Percentiles rank a stretch among this genome's conserved stretches.
These are phyloP conservation scores for Hygrocybe coccinea DNA, from an alignment of 768 basidiomycete species.

Conservation along the genomic window DNA sequence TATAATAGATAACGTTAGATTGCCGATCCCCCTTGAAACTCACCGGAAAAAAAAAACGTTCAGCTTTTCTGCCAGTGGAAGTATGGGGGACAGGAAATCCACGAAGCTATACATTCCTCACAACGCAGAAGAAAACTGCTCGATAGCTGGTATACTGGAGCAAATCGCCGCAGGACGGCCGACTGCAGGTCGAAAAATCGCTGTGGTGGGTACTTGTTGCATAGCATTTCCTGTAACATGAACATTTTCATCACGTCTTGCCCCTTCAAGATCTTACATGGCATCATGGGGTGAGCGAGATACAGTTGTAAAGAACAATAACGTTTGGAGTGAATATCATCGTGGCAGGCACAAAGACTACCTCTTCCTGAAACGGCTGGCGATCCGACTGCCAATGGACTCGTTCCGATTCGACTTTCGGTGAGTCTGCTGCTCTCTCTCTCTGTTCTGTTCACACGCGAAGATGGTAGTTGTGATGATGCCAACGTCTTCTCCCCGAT, in stretches of 20 bases:
- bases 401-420: constrained; percentile 87
- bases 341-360: constrained; percentile 75
- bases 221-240: constrained; percentile 1
- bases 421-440: constrained; percentile 34
- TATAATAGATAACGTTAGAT: not conserved
- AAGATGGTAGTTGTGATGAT: not conserved
- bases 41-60: no score
- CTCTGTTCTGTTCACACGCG: not conserved
- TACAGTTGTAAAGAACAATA: not conserved
- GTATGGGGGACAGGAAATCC: not conserved
- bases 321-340: constrained; percentile 2
- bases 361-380: constrained; percentile 71
- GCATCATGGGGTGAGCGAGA: constrained; percentile 65
- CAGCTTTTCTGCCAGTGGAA: no score
- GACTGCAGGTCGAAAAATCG: constrained; percentile 56
- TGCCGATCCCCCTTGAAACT: not conserved
- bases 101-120: constrained; percentile 55
- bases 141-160: constrained; percentile 58
- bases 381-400: constrained; percentile 59
- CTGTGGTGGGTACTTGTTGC: constrained; percentile 46
- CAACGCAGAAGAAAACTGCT: constrained; percentile 35
- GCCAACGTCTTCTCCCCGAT: constrained; percentile 1
- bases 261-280: constrained; percentile 63
- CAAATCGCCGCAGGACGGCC: constrained; percentile 47
- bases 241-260: constrained; percentile 3